Evolutionary conservation across 176 grass and related monocot species (phyloP).

Genomic region (Ensete ventricosum): DNA sequence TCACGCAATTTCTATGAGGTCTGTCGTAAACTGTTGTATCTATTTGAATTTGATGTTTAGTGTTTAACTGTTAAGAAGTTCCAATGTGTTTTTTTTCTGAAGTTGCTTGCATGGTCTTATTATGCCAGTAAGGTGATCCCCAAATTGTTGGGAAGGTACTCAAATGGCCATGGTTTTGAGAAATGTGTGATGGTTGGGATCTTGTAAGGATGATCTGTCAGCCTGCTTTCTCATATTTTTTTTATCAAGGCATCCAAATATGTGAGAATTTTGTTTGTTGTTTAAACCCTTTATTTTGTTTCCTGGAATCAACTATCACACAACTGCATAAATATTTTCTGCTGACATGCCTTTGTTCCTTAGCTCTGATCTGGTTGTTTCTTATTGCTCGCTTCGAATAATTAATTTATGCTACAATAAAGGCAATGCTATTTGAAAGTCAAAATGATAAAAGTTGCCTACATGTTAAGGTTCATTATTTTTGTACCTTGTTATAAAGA

Average conservation of each 20-base stretch:
- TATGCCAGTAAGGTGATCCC: not conserved
- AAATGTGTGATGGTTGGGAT: not conserved
- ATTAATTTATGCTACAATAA: not conserved
- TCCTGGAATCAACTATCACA: not conserved
- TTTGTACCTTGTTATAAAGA: not conserved
- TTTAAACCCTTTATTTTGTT: not conserved
- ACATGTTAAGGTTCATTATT: too few relatives aligned
- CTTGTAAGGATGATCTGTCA: not conserved
- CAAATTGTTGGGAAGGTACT: not conserved
- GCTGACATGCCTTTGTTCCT: not conserved
- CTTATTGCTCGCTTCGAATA: too few relatives aligned
- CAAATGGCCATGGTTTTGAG: not conserved
- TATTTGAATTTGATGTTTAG: not conserved
- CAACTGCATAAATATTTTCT: not conserved
- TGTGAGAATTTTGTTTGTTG: not conserved
- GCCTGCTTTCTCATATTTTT: not conserved
- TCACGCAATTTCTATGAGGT: constrained; percentile 49
- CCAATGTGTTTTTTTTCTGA: not conserved
- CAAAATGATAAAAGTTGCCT: not conserved
- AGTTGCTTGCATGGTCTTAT: not conserved
- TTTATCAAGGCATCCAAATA: not conserved
- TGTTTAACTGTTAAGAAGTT: not conserved
- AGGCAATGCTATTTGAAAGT: not conserved
- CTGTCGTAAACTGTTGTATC: constrained; percentile 19
- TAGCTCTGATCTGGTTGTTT: not conserved